phyloP scores from a whole-genome alignment of 2,329 filamentous ascomycete genomes.

The Neophaeococcomyces aloes region DNA sequence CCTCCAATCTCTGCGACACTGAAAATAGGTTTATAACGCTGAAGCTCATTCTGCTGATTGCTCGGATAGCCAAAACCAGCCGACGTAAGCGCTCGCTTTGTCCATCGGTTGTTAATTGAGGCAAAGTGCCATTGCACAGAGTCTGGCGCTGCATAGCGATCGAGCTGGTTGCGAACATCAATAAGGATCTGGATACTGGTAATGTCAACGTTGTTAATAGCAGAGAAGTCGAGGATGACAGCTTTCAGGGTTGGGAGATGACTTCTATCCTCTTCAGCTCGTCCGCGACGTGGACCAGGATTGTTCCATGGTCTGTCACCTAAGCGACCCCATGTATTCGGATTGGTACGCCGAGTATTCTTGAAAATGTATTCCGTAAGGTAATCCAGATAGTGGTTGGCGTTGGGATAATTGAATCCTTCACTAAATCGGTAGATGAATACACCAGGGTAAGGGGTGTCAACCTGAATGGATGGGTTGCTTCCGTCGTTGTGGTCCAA shows the following conservation, averaged over 20 bases:
- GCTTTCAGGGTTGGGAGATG: slow-evolving; percentile 64
- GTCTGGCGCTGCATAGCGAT: slow-evolving; percentile 69
- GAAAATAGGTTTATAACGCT: slow-evolving; percentile 90
- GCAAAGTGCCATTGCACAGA: slow-evolving; percentile 91
- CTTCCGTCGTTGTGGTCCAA: slow-evolving; percentile 80
- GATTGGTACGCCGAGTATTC: slow-evolving; percentile 66
- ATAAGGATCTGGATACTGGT: slow-evolving; percentile 88
- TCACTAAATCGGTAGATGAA: slow-evolving; percentile 95
- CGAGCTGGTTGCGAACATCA: slow-evolving; percentile 88
- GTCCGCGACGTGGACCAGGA: slow-evolving; percentile 58
- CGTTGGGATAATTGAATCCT: slow-evolving; percentile 93
- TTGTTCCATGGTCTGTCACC: slow-evolving; percentile 94
- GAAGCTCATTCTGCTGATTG: slow-evolving; percentile 40
- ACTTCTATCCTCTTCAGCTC: slow-evolving; percentile 39
- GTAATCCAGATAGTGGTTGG: slow-evolving; percentile 75
- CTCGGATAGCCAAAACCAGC: slow-evolving; percentile 83
- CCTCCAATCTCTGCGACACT: slow-evolving; percentile 80
- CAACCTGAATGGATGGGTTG: slow-evolving; percentile 71
- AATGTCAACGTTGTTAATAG: slow-evolving; percentile 87
- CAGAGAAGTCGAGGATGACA: slow-evolving; percentile 86
- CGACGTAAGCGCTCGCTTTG: slow-evolving; percentile 75
- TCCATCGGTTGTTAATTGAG: slow-evolving; percentile 89
- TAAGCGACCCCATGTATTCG: slow-evolving; percentile 50
- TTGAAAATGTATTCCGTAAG: slow-evolving; percentile 58
- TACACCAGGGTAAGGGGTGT: slow-evolving; percentile 76